These are phyloP conservation scores for Petunia secreta DNA, from an alignment of 257 asterid species.

Conservation along the genomic window DNA sequence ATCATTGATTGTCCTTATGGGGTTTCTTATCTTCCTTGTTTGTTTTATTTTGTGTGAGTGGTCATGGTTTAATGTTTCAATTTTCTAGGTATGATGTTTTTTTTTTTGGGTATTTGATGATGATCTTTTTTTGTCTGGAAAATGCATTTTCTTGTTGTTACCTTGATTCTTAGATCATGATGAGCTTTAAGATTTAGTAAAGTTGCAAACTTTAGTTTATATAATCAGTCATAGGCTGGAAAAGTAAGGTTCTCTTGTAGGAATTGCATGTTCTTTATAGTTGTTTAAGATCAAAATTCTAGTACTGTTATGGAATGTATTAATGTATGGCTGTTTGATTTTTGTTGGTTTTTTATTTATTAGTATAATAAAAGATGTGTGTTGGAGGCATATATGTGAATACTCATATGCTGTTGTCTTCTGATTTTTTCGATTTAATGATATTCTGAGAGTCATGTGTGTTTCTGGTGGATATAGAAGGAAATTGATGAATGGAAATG, in stretches of 20 bases:
- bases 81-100: neutral
- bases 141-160: slow-evolving; percentile 9
- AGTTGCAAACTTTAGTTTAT: slow-evolving; percentile 15
- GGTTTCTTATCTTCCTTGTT: neutral
- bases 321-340: slow-evolving; percentile 13
- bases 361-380: slow-evolving; percentile 17
- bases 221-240: neutral
- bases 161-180: slow-evolving; percentile 44
- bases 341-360: slow-evolving; percentile 27
- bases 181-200: slow-evolving; percentile 25
- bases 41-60: neutral
- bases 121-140: neutral
- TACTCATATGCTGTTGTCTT: neutral
- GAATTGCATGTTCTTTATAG: neutral
- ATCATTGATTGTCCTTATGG: neutral
- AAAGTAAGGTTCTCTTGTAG: neutral
- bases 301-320: slow-evolving; percentile 30
- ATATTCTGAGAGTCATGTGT: neutral
- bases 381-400: neutral
- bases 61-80: neutral
- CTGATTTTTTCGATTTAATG: neutral
- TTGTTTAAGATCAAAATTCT: slow-evolving; percentile 5
- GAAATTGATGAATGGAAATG: slow-evolving; percentile 19
- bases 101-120: neutral
- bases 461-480: slow-evolving; percentile 18